Percentiles rank a stretch among this genome's conserved stretches.
Evolutionary conservation across 495 filamentous ascomycete genomes (phyloP).

Genomic region (Daldinia decipiens): DNA sequence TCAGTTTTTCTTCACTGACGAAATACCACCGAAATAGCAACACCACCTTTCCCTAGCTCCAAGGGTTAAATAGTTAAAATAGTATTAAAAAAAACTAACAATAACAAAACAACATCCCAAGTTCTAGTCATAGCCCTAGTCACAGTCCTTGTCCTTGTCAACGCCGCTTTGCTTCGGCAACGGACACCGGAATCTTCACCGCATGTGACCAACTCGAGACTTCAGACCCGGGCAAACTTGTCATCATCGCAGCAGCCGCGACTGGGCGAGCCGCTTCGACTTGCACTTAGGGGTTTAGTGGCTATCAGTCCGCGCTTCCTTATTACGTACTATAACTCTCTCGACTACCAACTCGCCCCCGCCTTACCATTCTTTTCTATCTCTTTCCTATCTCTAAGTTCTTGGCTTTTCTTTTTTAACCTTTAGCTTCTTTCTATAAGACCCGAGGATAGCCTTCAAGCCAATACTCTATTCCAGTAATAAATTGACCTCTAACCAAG

Average conservation of each 20-base stretch:
- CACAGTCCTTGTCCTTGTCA: neutral
- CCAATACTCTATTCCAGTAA: conserved; percentile 24
- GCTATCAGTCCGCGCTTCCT: conserved; percentile 40
- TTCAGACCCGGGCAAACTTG: conserved; percentile 35
- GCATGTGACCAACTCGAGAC: conserved; percentile 45
- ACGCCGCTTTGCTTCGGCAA: conserved; percentile 48
- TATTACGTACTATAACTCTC: conserved; percentile 47
- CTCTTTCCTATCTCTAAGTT: conserved; percentile 6
- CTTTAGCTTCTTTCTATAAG: neutral
- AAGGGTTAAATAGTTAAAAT: neutral
- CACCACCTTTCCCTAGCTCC: too few relatives aligned
- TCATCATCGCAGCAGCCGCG: conserved; percentile 39
- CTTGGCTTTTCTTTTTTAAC: conserved; percentile 3
- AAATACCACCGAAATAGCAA: too few relatives aligned
- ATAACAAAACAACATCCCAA: neutral
- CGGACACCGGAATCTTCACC: conserved; percentile 27
- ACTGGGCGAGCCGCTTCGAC: conserved; percentile 59
- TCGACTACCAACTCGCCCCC: conserved; percentile 42
- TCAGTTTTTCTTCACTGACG: too few relatives aligned
- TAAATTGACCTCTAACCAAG: conserved; percentile 21
- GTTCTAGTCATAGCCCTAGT: neutral
- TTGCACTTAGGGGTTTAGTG: conserved; percentile 76
- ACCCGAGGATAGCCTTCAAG: neutral
- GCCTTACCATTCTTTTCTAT: conserved; percentile 37
- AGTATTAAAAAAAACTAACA: neutral